Base-by-base conservation (phyloP, 371 early-diverging fungal genomes). In the Circinella umbellata region DNA sequence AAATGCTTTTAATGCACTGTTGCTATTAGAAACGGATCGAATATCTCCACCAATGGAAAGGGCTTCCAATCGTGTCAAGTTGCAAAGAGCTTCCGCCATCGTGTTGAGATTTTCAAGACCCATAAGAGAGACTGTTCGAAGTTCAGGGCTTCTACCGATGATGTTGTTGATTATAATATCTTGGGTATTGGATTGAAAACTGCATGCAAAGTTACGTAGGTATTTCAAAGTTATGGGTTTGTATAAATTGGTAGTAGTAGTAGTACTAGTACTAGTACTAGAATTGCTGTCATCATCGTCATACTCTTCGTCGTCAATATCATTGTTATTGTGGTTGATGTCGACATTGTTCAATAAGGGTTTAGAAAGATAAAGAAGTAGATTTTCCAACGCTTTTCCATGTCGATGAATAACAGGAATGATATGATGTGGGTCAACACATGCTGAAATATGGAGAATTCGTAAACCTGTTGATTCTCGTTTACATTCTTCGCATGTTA, bases 381-480 rank as follows among this genome's bases (percentile, higher is more conserved):
- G 14, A 34, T 57, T 57, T 34, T 57, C 57, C 0, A 57, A 27
- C 4, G 57, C 18, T 7, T 34, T 18, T 11, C 57, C 57, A 34
- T 57, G 7, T 34, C 27, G 18, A 34, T 57, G 57, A n/a, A 57
- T 57, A 34, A 57, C 27, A n/a, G 57, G 57, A 57, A 57, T 34
- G 18, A 57, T 57, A 34, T 57, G 57, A 34, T 57, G 11, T 34
- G 35, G 57, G n/a, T 57, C 57, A n/a, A 57, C 57, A n/a, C 34
- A 18, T 5, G 57, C 57, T 57, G 57, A 57, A 10, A 57, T 57
- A 34, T 57, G 57, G 4, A 57, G 57, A 10, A 57, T 57, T 18
- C 57, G 57, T 57, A 57, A 57, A n/a, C 57, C 57, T 11, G 57
- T 57, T 5, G 57, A 27, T 34, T 18, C 13, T 4, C 57, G 57